Base-by-base conservation (phyloP, 306 rosid species). In the Arachis stenosperma region DNA sequence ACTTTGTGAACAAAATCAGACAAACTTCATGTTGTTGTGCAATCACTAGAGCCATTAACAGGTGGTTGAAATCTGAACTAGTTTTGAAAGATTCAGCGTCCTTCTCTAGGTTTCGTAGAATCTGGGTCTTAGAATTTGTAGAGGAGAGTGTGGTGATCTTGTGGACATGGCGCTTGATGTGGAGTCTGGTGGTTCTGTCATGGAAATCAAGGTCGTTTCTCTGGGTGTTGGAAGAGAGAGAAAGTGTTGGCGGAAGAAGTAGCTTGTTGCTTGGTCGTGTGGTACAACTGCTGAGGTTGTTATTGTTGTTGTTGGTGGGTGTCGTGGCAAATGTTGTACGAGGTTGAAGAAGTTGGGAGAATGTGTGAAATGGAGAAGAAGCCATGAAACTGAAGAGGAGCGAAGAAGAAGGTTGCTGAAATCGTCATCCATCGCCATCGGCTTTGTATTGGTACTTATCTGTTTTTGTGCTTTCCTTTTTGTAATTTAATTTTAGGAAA, bases 61-160 rank as follows among this genome's bases (percentile, higher is more conserved):
- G 77, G 73, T 79, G 67, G 15, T 91, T 91, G 86, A 87, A 81
- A 56, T 74, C 85, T 33, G 82, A 75, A 27, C 81, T 72, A 41
- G 74, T 80, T 44, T 47, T 67, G 46, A 10, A 73, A 5, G 76
- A 65, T 17, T 78, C 70, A 42, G 69, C 59, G 46, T 60, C 57
- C 40, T 79, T 75, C 50, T 79, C 73, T 47, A 70, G 70, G 9
- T 50, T 14, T 61, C 42, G 58, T 56, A 70, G 22, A 39, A 81
- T 57, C 61, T 86, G 56, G 46, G 17, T 67, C 44, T 75, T 77
- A 42, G 27, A 61, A 70, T 71, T 56, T 6, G 76, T 43, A 58
- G 75, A 12, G 46, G 87, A 83, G 46, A 85, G 48, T 7, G 74
- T 65, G 48, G 57, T 71, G 15, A 88, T 75, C 55, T 47, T 78